A percentile compares a stretch with the other conserved stretches of the same genome.
These are phyloP conservation scores for Kluyveromyces sp. DNA, from an alignment of 1,139 yeast species.

Conservation along the genomic window DNA sequence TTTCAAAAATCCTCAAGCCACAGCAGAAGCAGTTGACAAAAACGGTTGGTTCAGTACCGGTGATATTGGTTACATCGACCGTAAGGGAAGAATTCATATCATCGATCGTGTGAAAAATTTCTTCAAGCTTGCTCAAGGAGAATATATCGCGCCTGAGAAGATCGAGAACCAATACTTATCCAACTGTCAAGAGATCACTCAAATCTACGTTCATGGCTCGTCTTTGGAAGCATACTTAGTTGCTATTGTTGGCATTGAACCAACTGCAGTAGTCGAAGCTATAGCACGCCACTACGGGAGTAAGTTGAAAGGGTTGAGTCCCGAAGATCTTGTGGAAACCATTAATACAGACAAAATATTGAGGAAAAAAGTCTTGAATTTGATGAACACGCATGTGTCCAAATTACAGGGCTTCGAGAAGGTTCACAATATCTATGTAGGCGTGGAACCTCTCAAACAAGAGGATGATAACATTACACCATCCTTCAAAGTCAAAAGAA, in stretches of 20 bases:
- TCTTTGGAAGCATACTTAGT: slow-evolving; percentile 54
- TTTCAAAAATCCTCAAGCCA: slow-evolving; percentile 50
- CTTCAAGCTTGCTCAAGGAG: slow-evolving; percentile 77
- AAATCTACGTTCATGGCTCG: slow-evolving; percentile 65
- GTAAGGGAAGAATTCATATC: slow-evolving; percentile 50
- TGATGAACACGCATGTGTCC: slow-evolving; percentile 28
- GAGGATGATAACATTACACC: slow-evolving; percentile 67
- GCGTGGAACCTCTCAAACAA: slow-evolving; percentile 58
- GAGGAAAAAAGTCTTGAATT: slow-evolving; percentile 21
- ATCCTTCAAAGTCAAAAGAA: slow-evolving; percentile 65
- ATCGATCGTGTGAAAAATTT: slow-evolving; percentile 76
- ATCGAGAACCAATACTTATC: slow-evolving; percentile 61
- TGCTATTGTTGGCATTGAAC: slow-evolving; percentile 59
- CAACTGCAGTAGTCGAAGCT: slow-evolving; percentile 29
- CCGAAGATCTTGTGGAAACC: slow-evolving; percentile 24
- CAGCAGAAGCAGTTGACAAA: slow-evolving; percentile 45
- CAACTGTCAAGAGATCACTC: slow-evolving; percentile 45
- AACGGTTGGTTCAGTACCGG: slow-evolving; percentile 79
- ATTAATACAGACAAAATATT: slow-evolving; percentile 25
- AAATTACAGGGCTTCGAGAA: slow-evolving; percentile 49
- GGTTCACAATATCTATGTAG: slow-evolving; percentile 52
- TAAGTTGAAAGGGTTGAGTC: slow-evolving; percentile 15
- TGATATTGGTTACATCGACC: slow-evolving; percentile 56
- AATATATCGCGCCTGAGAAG: slow-evolving; percentile 73
- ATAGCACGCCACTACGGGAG: slow-evolving; percentile 16